Evolutionary conservation across 176 grass and related monocot genomes (phyloP).

Genomic region (Luzula sylvatica): DNA sequence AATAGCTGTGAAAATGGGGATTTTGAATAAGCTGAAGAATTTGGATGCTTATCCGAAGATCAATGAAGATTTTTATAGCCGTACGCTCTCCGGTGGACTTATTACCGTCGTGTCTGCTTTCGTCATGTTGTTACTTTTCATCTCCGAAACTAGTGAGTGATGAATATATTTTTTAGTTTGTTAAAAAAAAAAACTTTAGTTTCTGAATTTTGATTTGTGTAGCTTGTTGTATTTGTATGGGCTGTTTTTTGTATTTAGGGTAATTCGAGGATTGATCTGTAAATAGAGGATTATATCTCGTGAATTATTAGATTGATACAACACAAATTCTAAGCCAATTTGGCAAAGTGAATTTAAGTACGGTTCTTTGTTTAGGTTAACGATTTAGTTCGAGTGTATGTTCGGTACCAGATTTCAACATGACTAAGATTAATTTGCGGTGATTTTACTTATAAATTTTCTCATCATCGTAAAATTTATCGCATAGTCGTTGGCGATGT

Average conservation of each 20-base stretch:
- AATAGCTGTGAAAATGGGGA: constrained; percentile 35
- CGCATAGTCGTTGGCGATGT: too few species aligned
- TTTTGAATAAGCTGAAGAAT: constrained; percentile 71
- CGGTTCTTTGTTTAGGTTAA: too few species aligned
- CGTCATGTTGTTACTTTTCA: constrained; percentile 75
- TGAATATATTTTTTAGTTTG: not conserved
- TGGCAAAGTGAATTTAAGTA: too few species aligned
- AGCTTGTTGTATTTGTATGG: not conserved
- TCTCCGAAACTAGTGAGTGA: constrained; percentile 83
- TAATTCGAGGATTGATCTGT: not conserved
- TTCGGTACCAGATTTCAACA: too few species aligned
- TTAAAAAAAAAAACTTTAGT: too few species aligned
- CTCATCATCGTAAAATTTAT: too few species aligned
- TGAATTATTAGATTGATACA: too few species aligned
- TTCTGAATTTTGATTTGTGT: constrained; percentile 1
- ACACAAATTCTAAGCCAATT: too few species aligned
- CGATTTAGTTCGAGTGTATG: too few species aligned
- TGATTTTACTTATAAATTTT: too few species aligned
- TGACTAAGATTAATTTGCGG: too few species aligned
- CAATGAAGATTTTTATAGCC: constrained; percentile 97
- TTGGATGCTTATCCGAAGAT: constrained; percentile 95
- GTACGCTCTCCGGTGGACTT: constrained; percentile 86
- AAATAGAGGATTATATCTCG: too few species aligned
- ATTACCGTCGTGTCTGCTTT: constrained; percentile 71
- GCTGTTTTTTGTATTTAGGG: not conserved